A percentile compares a stretch with the other conserved stretches of the same genome.
These are phyloP conservation scores for Psilocybe azurescens DNA, from an alignment of 768 basidiomycete genomes.

Conservation along the genomic window DNA sequence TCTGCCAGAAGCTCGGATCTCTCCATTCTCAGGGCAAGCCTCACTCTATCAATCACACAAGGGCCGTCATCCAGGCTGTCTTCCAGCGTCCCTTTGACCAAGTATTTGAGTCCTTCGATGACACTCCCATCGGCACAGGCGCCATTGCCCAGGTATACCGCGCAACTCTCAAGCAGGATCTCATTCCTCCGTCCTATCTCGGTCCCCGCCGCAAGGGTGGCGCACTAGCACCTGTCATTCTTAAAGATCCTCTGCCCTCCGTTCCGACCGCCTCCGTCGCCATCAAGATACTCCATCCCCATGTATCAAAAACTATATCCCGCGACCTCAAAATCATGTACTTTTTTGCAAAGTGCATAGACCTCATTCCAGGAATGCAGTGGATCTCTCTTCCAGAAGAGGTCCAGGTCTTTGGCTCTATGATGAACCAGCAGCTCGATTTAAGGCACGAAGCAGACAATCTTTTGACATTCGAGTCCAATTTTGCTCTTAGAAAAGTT, in stretches of 20 bases:
- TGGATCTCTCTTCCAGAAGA: constrained; percentile 98
- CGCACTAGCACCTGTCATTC: constrained; percentile 54
- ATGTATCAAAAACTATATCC: constrained; percentile 78
- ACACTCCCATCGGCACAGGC: constrained; percentile 91
- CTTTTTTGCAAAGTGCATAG: constrained; percentile 83
- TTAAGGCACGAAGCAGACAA: constrained; percentile 91
- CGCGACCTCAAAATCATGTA: constrained; percentile 96
- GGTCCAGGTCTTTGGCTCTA: constrained; percentile 89
- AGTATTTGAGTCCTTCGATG: constrained; percentile 90
- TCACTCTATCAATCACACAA: constrained; percentile 83
- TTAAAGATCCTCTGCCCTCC: constrained; percentile 69
- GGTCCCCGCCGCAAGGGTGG: constrained; percentile 69
- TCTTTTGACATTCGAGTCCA: constrained; percentile 80
- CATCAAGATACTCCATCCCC: constrained; percentile 94
- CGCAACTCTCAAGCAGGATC: constrained; percentile 81
- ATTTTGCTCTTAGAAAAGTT: constrained; percentile 81
- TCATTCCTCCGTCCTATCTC: constrained; percentile 86
- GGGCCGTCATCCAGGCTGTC: constrained; percentile 77
- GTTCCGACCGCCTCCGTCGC: constrained; percentile 90
- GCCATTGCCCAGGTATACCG: constrained; percentile 99
- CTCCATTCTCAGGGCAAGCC: constrained; percentile 89
- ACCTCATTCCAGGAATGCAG: constrained; percentile 88
- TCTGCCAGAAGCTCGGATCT: constrained; percentile 85
- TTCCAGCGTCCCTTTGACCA: constrained; percentile 86
- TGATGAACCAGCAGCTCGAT: constrained; percentile 97